phyloP scores from a whole-genome alignment of 305 asterid genomes.

The Andrographis paniculata region DNA sequence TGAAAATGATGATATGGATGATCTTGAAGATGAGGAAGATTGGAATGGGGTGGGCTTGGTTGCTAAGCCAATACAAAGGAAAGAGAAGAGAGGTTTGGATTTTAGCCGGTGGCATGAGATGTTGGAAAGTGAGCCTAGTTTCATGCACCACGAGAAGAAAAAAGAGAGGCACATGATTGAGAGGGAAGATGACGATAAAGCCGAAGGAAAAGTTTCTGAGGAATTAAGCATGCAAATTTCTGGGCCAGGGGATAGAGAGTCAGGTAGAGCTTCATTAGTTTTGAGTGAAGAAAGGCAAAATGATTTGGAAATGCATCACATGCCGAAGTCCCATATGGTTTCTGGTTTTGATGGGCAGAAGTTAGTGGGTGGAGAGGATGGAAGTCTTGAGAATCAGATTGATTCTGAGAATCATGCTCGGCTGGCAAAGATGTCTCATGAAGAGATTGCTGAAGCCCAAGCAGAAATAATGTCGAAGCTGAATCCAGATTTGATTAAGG shows the following conservation, averaged over 20 bases:
- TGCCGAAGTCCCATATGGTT: slow-evolving; percentile 17
- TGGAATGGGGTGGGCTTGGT: slow-evolving; percentile 32
- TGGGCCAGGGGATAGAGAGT: slow-evolving; percentile 14
- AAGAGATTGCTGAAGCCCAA: slow-evolving; percentile 82
- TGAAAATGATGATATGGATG: slow-evolving; percentile 26
- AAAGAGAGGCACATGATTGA: slow-evolving; percentile 17
- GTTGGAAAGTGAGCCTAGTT: slow-evolving; percentile 22
- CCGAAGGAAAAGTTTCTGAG: slow-evolving; percentile 17
- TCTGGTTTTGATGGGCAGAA: slow-evolving; percentile 27
- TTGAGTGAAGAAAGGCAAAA: slow-evolving; percentile 19
- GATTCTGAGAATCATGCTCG: slow-evolving; percentile 74
- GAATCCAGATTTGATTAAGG: slow-evolving; percentile 51
- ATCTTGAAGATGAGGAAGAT: slow-evolving; percentile 35
- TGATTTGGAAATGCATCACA: slow-evolving; percentile 18
- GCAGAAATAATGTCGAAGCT: slow-evolving; percentile 68
- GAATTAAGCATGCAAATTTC: slow-evolving; percentile 17
- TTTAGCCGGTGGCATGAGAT: slow-evolving; percentile 50
- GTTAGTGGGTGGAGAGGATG: slow-evolving; percentile 29
- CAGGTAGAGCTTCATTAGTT: slow-evolving; percentile 9
- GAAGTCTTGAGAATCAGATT: slow-evolving; percentile 58
- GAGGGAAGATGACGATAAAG: slow-evolving; percentile 17
- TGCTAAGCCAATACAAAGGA: slow-evolving; percentile 61
- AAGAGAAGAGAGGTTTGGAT: slow-evolving; percentile 62
- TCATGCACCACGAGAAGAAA: slow-evolving; percentile 18
- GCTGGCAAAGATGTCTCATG: slow-evolving; percentile 61